Evolutionary conservation across 2,329 filamentous ascomycete species (phyloP).

Genomic region (Cytospora piceae): DNA sequence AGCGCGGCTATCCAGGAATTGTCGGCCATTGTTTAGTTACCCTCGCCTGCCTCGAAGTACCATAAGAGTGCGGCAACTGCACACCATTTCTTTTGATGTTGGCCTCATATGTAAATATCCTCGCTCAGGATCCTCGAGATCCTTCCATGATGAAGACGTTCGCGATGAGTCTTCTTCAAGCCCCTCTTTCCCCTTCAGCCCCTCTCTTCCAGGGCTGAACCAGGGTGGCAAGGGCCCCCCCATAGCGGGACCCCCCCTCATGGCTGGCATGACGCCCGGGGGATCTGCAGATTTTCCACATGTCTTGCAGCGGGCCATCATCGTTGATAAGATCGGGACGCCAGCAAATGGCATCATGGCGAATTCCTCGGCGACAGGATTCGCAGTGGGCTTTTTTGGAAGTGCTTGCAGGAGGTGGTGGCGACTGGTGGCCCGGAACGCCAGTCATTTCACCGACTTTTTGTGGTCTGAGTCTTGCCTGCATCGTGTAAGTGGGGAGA

Average conservation of each 20-base stretch:
- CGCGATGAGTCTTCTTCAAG: neutral
- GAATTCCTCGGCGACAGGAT: neutral
- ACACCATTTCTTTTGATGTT: neutral
- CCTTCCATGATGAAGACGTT: neutral
- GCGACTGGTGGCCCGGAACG: constrained; percentile 21
- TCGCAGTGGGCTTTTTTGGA: constrained; percentile 13
- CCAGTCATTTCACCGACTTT: constrained; percentile 30
- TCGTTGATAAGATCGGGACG: constrained; percentile 15
- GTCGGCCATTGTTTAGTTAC: neutral
- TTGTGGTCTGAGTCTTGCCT: constrained; percentile 18
- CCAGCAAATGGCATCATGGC: constrained; percentile 22
- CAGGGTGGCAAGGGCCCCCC: constrained; percentile 6
- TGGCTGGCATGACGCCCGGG: constrained; percentile 6
- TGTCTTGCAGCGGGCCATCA: constrained; percentile 25
- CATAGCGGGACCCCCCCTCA: constrained; percentile 12
- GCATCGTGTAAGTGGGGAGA: constrained; percentile 16
- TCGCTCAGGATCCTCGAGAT: neutral
- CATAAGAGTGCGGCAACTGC: neutral
- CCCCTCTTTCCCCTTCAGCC: neutral
- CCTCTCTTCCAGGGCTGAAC: constrained; percentile 27
- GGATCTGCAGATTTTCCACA: constrained; percentile 25
- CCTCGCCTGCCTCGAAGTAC: constrained; percentile 5
- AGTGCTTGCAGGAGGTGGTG: constrained; percentile 24
- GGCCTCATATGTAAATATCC: neutral
- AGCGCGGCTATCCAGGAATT: constrained; percentile 24